phyloP scores from a whole-genome alignment of 2,329 filamentous ascomycete genomes.

The Talaromyces sp. region DNA sequence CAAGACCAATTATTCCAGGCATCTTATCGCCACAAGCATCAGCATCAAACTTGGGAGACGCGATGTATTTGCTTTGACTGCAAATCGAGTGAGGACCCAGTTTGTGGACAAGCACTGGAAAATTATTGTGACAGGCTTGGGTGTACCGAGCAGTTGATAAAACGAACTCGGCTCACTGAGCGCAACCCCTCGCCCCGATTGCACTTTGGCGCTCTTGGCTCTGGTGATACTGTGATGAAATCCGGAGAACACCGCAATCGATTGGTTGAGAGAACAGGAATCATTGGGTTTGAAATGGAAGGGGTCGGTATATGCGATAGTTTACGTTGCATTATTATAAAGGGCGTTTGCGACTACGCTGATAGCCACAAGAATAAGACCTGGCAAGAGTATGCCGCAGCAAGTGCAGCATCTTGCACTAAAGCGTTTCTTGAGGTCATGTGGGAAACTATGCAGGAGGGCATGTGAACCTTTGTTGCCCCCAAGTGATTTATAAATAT shows the following conservation, averaged over 20 bases:
- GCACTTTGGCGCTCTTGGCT: constrained; percentile 26
- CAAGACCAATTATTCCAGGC: constrained; percentile 10
- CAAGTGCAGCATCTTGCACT: constrained; percentile 30
- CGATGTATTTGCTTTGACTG: neutral
- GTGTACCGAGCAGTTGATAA: neutral
- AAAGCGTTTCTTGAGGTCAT: constrained; percentile 23
- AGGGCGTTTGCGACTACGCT: constrained; percentile 35
- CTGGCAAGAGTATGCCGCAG: constrained; percentile 38
- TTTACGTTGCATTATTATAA: constrained; percentile 19
- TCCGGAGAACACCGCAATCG: constrained; percentile 33
- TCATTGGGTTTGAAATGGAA: constrained; percentile 22
- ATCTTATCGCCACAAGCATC: constrained; percentile 9
- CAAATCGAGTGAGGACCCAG: neutral
- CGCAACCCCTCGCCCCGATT: constrained; percentile 19
- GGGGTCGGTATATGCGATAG: constrained; percentile 15
- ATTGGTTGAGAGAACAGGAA: constrained; percentile 20
- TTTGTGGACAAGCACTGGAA: constrained; percentile 3
- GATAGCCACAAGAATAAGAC: constrained; percentile 35
- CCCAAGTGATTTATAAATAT: neutral
- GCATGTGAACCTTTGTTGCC: neutral
- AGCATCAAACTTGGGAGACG: neutral
- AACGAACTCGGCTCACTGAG: neutral
- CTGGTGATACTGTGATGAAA: constrained; percentile 33
- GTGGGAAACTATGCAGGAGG: neutral
- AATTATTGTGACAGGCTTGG: constrained; percentile 3